Conservation (phyloP, 2,329 filamentous ascomycete genomes). For the Diaporthe humulicola region DNA sequence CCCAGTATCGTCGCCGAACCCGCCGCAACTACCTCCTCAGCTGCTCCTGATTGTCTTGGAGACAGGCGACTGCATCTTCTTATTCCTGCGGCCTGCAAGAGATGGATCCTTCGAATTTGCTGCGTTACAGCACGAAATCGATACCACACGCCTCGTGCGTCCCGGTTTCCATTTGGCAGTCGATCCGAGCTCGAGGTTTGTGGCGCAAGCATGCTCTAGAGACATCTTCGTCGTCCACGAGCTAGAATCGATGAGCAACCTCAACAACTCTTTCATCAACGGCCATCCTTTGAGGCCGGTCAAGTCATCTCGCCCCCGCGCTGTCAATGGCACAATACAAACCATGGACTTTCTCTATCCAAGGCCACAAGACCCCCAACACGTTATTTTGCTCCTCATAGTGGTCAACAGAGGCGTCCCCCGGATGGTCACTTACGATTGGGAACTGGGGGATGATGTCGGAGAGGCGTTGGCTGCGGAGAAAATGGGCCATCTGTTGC, state of each 20-base stretch:
- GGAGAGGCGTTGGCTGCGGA: constrained; percentile 59
- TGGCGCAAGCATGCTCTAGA: constrained; percentile 79
- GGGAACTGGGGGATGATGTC: constrained; percentile 67
- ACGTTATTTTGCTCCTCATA: constrained; percentile 82
- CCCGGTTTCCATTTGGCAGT: constrained; percentile 78
- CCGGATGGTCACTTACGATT: constrained; percentile 71
- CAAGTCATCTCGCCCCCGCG: constrained; percentile 56
- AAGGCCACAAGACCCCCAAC: constrained; percentile 72
- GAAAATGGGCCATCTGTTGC: constrained; percentile 64
- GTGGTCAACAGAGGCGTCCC: constrained; percentile 62
- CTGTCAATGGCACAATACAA: constrained; percentile 80
- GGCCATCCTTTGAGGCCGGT: constrained; percentile 70
- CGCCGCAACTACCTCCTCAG: constrained; percentile 75
- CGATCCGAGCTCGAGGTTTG: constrained; percentile 79
- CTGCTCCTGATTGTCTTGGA: constrained; percentile 83
- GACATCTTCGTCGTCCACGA: constrained; percentile 80
- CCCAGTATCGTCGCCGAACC: constrained; percentile 38
- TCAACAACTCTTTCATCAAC: constrained; percentile 62
- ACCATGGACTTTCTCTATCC: constrained; percentile 90
- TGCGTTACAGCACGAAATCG: constrained; percentile 47
- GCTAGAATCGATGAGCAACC: constrained; percentile 68
- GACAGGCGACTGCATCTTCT: constrained; percentile 79
- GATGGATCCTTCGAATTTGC: constrained; percentile 70
- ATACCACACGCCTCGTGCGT: constrained; percentile 65
- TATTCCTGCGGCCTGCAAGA: constrained; percentile 70